Percentiles rank a stretch among this genome's conserved stretches.
phyloP scores from a whole-genome alignment of 2,329 filamentous ascomycete genomes.

The Fusarium sp. region DNA sequence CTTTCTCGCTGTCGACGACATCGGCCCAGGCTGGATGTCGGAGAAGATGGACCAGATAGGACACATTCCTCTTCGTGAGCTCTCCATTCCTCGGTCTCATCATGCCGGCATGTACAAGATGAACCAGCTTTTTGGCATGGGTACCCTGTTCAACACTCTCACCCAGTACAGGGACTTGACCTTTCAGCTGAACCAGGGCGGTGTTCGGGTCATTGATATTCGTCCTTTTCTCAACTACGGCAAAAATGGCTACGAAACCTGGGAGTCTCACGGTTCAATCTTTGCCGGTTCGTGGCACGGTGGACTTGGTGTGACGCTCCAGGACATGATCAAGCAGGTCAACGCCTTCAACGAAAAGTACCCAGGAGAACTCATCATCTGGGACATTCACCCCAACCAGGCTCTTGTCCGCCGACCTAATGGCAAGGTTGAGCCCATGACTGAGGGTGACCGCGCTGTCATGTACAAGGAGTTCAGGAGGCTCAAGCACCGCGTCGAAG shows the following conservation, averaged over 20 bases:
- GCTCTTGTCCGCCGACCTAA: not conserved
- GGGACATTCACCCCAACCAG: slow-evolving; percentile 42
- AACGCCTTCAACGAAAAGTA: slow-evolving; percentile 45
- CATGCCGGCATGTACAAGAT: slow-evolving; percentile 45
- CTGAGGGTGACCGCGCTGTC: slow-evolving; percentile 1
- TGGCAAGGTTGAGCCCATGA: not conserved
- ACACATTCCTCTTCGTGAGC: slow-evolving; percentile 44
- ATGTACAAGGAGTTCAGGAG: slow-evolving; percentile 40
- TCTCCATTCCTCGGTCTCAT: slow-evolving; percentile 49
- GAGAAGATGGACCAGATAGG: slow-evolving; percentile 41
- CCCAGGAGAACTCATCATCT: slow-evolving; percentile 51
- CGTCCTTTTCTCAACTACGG: slow-evolving; percentile 28
- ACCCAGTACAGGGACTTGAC: slow-evolving; percentile 38
- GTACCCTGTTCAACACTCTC: slow-evolving; percentile 33
- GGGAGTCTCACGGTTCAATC: slow-evolving; percentile 37
- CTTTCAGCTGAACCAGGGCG: slow-evolving; percentile 45
- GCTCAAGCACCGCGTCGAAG: slow-evolving; percentile 35
- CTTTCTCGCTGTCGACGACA: slow-evolving; percentile 45
- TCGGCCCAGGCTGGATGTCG: slow-evolving; percentile 48
- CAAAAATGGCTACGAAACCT: slow-evolving; percentile 5
- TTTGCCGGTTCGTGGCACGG: slow-evolving; percentile 38
- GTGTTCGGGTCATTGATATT: slow-evolving; percentile 48
- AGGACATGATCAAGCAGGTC: slow-evolving; percentile 45
- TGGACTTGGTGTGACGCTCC: slow-evolving; percentile 38
- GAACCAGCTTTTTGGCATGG: not conserved